These are phyloP conservation scores for Pyrenophora seminiperda DNA, from an alignment of 2,329 filamentous ascomycete species.

Conservation along the genomic window DNA sequence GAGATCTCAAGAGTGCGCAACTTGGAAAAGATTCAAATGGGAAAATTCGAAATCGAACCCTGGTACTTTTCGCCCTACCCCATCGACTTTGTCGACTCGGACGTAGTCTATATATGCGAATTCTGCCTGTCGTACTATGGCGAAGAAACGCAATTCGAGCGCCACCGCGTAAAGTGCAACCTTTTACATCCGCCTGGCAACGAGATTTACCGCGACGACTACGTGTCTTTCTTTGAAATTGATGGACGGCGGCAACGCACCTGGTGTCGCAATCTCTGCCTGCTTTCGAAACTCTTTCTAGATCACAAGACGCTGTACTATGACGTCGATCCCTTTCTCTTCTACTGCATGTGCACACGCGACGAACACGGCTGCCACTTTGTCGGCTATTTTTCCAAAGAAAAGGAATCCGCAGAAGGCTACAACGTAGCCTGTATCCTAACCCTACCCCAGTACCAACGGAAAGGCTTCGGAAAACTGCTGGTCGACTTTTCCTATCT, in stretches of 20 bases:
- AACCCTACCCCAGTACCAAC: slow-evolving; percentile 93
- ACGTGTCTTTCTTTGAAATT: slow-evolving; percentile 95
- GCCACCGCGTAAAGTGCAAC: slow-evolving; percentile 88
- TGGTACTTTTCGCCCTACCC: slow-evolving; percentile 99
- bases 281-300: slow-evolving; percentile 93
- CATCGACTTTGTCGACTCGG: slow-evolving; percentile 82
- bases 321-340: slow-evolving; percentile 98
- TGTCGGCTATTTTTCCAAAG: slow-evolving; percentile 68
- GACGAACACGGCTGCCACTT: slow-evolving; percentile 91
- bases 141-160: slow-evolving; percentile 77
- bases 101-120: slow-evolving; percentile 95
- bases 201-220: slow-evolving; percentile 95
- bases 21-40: slow-evolving; percentile 92
- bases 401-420: slow-evolving; percentile 94
- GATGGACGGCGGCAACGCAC: slow-evolving; percentile 92
- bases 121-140: slow-evolving; percentile 94
- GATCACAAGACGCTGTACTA: slow-evolving; percentile 99
- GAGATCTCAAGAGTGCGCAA: slow-evolving; percentile 97
- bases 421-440: slow-evolving; percentile 99
- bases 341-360: slow-evolving; percentile 94
- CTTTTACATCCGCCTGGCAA: slow-evolving; percentile 93
- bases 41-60: slow-evolving; percentile 86
- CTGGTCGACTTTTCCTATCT: slow-evolving; percentile 98
- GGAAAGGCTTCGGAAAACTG: slow-evolving; percentile 89
- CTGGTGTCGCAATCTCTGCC: slow-evolving; percentile 94